Conservation (phyloP, 352 stramenopile species). For the Phytopythium vexans region DNA sequence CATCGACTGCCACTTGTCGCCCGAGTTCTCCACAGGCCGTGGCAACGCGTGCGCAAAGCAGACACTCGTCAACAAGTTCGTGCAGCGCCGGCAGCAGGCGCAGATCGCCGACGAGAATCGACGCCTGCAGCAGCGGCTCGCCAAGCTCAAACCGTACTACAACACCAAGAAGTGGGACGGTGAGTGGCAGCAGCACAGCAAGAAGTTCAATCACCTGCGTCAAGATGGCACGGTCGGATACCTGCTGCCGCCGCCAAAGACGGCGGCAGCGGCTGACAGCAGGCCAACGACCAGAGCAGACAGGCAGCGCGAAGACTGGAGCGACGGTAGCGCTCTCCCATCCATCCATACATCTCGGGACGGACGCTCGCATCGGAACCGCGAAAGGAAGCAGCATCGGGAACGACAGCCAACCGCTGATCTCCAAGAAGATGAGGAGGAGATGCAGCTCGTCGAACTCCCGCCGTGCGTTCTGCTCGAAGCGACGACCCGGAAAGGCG, state of each 20-base stretch:
- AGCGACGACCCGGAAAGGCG: slow-evolving; percentile 56
- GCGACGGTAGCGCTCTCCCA: background rate
- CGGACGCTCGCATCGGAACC: background rate
- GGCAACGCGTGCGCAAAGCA: slow-evolving; percentile 72
- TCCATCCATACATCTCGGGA: background rate
- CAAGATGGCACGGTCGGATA: slow-evolving; percentile 71
- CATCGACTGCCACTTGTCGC: slow-evolving; percentile 72
- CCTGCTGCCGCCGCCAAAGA: slow-evolving; percentile 39
- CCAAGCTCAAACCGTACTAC: slow-evolving; percentile 61
- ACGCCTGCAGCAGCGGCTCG: slow-evolving; percentile 47
- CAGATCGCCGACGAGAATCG: slow-evolving; percentile 67
- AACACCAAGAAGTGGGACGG: slow-evolving; percentile 70
- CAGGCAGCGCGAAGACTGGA: slow-evolving; percentile 8
- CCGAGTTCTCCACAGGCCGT: slow-evolving; percentile 48
- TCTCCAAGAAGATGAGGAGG: slow-evolving; percentile 16
- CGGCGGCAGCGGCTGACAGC: slow-evolving; percentile 8
- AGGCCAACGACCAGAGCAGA: slow-evolving; percentile 12
- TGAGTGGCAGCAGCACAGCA: slow-evolving; percentile 55
- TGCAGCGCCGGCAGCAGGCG: slow-evolving; percentile 47
- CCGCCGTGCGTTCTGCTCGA: slow-evolving; percentile 50
- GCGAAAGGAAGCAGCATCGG: background rate
- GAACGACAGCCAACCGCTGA: slow-evolving; percentile 1
- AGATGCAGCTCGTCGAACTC: slow-evolving; percentile 24
- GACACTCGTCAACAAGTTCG: slow-evolving; percentile 54
- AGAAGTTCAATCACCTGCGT: slow-evolving; percentile 61